phyloP scores from a whole-genome alignment of 2,329 filamentous ascomycete species.

The Coniella vitis region DNA sequence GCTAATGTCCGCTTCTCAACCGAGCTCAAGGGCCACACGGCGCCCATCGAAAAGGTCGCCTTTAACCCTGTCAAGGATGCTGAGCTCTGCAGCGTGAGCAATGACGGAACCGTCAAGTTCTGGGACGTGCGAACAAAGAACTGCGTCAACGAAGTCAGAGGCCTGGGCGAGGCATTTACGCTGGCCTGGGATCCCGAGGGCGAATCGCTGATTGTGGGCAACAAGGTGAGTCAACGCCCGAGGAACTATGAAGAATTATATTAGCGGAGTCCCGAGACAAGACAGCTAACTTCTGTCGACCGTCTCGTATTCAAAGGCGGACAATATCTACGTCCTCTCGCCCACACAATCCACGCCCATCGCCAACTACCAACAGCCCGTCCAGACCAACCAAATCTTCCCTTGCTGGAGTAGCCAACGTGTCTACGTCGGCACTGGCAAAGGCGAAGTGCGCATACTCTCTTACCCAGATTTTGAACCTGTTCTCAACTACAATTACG shows the following conservation, averaged over 20 bases:
- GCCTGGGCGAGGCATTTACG: slow-evolving; percentile 60
- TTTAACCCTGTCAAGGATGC: slow-evolving; percentile 74
- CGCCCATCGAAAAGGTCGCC: slow-evolving; percentile 65
- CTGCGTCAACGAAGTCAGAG: slow-evolving; percentile 62
- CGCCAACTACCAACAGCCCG: slow-evolving; percentile 51
- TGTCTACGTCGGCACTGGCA: slow-evolving; percentile 63
- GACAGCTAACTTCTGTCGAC: too few relatives aligned
- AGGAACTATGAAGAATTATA: too few relatives aligned
- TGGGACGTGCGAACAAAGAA: slow-evolving; percentile 74
- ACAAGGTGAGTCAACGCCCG: slow-evolving; percentile 57
- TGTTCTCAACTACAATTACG: slow-evolving; percentile 40
- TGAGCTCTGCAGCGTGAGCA: slow-evolving; percentile 67
- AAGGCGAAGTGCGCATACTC: slow-evolving; percentile 64
- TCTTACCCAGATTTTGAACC: slow-evolving; percentile 59
- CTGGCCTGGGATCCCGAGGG: slow-evolving; percentile 71
- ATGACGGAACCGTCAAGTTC: slow-evolving; percentile 67
- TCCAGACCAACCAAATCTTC: slow-evolving; percentile 64
- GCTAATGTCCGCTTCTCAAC: slow-evolving; percentile 67
- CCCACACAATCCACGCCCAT: slow-evolving; percentile 50
- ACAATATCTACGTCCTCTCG: slow-evolving; percentile 56
- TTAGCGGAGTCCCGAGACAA: too few relatives aligned
- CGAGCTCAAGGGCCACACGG: slow-evolving; percentile 62
- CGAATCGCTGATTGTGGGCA: slow-evolving; percentile 62
- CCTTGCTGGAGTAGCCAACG: slow-evolving; percentile 69
- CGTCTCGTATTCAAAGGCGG: slow-evolving; percentile 38